Evolutionary conservation across 345 rosid species (phyloP).

Genomic region (Lepidium didymum): DNA sequence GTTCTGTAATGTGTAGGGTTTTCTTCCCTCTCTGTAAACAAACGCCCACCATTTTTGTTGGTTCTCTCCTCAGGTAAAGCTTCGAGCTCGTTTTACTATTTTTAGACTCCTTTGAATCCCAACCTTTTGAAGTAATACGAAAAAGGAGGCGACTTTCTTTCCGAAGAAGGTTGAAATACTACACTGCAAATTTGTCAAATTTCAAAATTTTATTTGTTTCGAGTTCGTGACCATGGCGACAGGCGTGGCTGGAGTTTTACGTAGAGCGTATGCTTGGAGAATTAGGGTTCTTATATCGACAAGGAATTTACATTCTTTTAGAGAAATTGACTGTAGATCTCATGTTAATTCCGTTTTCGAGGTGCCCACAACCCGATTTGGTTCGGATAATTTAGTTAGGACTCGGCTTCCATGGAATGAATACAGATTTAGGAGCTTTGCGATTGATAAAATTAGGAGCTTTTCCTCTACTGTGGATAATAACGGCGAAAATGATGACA

Average conservation of each 20-base stretch:
- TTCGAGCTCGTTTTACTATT: slow-evolving; percentile 3
- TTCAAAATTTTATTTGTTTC: neutral
- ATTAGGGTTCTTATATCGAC: slow-evolving; percentile 22
- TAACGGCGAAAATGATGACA: slow-evolving; percentile 20
- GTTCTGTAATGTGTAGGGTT: slow-evolving; percentile 16
- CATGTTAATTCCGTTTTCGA: slow-evolving; percentile 16
- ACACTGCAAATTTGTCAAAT: neutral
- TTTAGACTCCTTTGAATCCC: neutral
- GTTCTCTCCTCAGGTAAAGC: neutral
- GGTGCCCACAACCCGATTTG: slow-evolving; percentile 27
- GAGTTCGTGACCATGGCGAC: slow-evolving; percentile 37
- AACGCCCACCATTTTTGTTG: neutral
- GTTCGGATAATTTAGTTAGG: slow-evolving; percentile 15
- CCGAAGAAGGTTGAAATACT: neutral
- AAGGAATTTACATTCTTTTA: slow-evolving; percentile 33
- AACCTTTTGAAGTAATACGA: neutral
- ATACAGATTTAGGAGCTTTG: slow-evolving; percentile 9
- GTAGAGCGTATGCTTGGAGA: slow-evolving; percentile 35
- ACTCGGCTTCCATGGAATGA: neutral
- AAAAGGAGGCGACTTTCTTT: slow-evolving; percentile 15
- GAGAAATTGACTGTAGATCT: slow-evolving; percentile 23
- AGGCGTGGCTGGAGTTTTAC: slow-evolving; percentile 40
- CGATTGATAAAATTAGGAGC: slow-evolving; percentile 18
- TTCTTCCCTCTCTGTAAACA: neutral
- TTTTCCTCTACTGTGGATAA: slow-evolving; percentile 32